Conservation (phyloP, 768 basidiomycete genomes). For the Suillus luteus region DNA sequence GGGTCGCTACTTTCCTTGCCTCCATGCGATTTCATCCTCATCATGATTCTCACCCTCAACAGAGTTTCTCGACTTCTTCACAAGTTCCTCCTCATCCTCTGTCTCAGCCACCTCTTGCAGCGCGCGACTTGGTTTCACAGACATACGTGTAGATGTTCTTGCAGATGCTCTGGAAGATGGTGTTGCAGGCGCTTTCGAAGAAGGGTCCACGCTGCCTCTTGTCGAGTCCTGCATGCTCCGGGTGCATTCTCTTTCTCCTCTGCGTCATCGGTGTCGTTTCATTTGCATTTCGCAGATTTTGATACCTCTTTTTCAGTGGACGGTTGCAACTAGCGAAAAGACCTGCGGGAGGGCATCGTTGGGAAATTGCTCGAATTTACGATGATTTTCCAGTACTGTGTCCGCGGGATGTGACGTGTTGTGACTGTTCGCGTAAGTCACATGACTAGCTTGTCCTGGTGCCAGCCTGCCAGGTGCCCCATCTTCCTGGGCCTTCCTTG, state of each 20-base stretch:
- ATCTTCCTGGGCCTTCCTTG: too few relatives aligned
- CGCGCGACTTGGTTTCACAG: conserved; percentile 36
- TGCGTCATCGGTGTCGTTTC: conserved; percentile 36
- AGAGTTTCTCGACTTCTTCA: conserved; percentile 56
- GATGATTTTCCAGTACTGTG: too few relatives aligned
- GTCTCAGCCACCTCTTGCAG: conserved; percentile 56
- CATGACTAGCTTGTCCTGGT: background rate
- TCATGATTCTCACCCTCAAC: conserved; percentile 33
- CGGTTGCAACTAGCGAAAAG: conserved; percentile 55
- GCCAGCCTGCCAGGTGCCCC: too few relatives aligned
- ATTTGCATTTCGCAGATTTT: conserved; percentile 55
- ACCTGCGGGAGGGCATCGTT: conserved; percentile 67
- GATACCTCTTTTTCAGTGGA: conserved; percentile 46
- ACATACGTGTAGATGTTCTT: conserved; percentile 23
- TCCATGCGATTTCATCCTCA: conserved; percentile 14
- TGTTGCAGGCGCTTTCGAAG: conserved; percentile 24
- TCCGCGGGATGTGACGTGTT: background rate
- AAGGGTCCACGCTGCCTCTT: conserved; percentile 21
- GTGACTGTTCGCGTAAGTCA: conserved; percentile 9
- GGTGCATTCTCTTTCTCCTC: conserved; percentile 48
- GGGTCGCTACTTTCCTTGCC: too few relatives aligned
- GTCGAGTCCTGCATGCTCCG: conserved; percentile 33
- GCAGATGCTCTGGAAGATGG: conserved; percentile 36
- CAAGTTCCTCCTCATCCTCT: conserved; percentile 53
- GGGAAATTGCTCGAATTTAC: background rate